A percentile compares a stretch with the other conserved stretches of the same genome.
These are phyloP conservation scores for Vicia villosa DNA, from an alignment of 306 rosid species.

Conservation along the genomic window DNA sequence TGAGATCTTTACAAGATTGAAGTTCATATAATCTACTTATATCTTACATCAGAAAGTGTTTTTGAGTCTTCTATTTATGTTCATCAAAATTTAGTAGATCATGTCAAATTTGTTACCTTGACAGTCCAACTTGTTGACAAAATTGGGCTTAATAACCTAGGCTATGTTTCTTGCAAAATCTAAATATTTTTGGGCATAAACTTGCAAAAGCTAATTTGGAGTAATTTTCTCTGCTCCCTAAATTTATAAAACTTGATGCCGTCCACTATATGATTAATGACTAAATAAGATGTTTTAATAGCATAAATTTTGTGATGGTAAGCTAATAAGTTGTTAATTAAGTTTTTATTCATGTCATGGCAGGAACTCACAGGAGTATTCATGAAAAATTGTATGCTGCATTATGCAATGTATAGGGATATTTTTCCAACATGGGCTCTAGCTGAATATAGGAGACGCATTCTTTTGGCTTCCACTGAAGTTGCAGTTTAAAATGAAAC, in stretches of 20 bases:
- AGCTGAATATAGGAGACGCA: background rate
- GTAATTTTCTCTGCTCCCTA: no score
- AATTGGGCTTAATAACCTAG: no score
- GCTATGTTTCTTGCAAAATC: no score
- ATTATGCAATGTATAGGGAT: conserved; percentile 7
- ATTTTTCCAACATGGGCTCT: conserved; percentile 21
- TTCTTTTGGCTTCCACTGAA: background rate
- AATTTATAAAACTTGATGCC: no score
- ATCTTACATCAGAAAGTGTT: no score
- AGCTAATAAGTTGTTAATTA: background rate
- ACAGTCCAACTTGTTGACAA: no score
- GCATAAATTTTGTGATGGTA: no score
- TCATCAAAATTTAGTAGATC: background rate
- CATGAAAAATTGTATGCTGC: background rate
- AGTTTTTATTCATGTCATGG: background rate
- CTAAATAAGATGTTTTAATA: background rate
- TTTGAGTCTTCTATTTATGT: background rate
- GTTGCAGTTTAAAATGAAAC: background rate
- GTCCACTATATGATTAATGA: no score
- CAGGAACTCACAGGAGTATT: conserved; percentile 17
- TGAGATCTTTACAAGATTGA: no score
- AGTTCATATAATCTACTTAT: no score
- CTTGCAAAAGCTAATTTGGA: no score
- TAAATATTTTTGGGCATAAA: no score
- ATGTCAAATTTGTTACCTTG: background rate